Evolutionary conservation across 2,329 filamentous ascomycete species (phyloP).

Genomic region (Calonectria hawksworthii): DNA sequence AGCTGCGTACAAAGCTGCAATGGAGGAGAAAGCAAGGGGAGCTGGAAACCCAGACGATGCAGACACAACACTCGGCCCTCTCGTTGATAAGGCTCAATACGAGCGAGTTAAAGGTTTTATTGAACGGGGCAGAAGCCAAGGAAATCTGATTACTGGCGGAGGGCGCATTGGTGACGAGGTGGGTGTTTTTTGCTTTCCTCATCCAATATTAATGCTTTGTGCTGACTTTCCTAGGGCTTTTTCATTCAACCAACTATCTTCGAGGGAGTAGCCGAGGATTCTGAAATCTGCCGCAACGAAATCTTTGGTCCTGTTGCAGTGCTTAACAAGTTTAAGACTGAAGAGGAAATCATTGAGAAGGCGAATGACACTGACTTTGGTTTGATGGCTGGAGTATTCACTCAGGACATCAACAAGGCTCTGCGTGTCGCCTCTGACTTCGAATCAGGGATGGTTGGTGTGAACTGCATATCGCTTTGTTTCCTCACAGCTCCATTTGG

Average conservation of each 20-base stretch:
- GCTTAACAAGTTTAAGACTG: constrained; percentile 67
- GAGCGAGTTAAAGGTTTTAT: constrained; percentile 61
- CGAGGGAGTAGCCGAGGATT: constrained; percentile 55
- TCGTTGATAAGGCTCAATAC: constrained; percentile 64
- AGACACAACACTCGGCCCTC: constrained; percentile 70
- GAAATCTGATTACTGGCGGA: constrained; percentile 54
- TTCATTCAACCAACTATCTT: constrained; percentile 64
- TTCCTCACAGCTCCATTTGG: constrained; percentile 62
- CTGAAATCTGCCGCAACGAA: constrained; percentile 65
- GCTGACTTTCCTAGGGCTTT: constrained; percentile 49
- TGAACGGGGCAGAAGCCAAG: constrained; percentile 56
- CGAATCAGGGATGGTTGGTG: constrained; percentile 79
- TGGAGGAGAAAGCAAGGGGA: constrained; percentile 67
- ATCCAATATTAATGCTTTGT: neutral
- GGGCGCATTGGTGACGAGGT: constrained; percentile 54
- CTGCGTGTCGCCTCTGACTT: constrained; percentile 67
- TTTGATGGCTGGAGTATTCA: constrained; percentile 67
- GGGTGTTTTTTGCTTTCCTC: constrained; percentile 24
- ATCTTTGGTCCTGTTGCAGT: constrained; percentile 71
- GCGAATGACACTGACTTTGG: constrained; percentile 68
- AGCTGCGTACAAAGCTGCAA: constrained; percentile 69
- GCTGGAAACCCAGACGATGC: constrained; percentile 73
- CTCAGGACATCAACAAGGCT: constrained; percentile 73
- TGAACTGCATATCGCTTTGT: constrained; percentile 65
- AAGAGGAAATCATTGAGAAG: constrained; percentile 67